Evolutionary conservation across 1,284 basidiomycete genomes (phyloP), one percentile per base, ranked within the genome.

Genomic region (Amylostereum chailletii): DNA sequence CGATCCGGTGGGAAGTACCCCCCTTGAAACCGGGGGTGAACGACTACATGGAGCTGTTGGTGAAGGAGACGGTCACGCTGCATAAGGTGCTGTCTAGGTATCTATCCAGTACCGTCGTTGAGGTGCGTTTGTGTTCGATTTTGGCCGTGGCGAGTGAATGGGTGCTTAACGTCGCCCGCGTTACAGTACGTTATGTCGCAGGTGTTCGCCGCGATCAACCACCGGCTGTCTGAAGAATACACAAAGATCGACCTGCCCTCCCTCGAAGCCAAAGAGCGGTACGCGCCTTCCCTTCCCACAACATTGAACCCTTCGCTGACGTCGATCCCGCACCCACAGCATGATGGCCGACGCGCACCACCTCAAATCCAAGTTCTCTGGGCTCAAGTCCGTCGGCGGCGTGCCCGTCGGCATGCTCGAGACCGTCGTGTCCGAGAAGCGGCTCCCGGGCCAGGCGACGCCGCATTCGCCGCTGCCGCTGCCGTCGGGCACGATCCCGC

Each of bases 81-180:
- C 92, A 99, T 71, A 98, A 95, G 65, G 94, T 99, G 40, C 74
- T 99, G 45, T 90, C 88, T 47, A 88, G 94, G 52, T 99, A 97
- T 66, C 74, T 99, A 29, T 73, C 87, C 4, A 66, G 74, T 34
- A 74, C 77, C 27, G 79, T 90, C 10, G 88, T 95, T 43, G 89
- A 94, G 78, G 86, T 90, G 58, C 65, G 81, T 60, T 34, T 26
- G 31, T 30, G n/a, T 37, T 19, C 33, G 26, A 30, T 43, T 27
- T 38, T 34, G 6, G 33, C 7, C 10, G 34, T 45, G 10, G 55
- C 40, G 34, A 47, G 46, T n/a, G 32, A 42, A 44, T 30, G 42
- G 37, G n/a, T 33, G 27, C 34, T 45, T 32, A 44, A 27, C 38
- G 38, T 29, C 36, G 6, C 32, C 36, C 44, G 34, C 50, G 43